Conservation (phyloP, 2,329 filamentous ascomycete genomes). For the Beauveria australis region DNA sequence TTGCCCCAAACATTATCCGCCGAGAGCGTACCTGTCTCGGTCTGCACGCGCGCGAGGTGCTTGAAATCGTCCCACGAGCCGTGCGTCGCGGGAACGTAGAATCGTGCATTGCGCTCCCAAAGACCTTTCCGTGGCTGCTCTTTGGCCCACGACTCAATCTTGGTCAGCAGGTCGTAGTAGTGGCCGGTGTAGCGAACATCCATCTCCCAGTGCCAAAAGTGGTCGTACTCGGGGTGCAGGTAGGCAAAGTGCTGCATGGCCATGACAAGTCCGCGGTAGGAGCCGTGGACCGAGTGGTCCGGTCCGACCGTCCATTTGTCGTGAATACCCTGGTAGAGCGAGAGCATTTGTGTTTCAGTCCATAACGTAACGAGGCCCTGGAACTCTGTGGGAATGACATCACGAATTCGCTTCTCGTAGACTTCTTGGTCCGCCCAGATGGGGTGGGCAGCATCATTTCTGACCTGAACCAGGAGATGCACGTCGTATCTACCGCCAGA, state of each 20-base stretch:
- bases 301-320: constrained; percentile 61
- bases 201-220: constrained; percentile 95
- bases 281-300: constrained; percentile 75
- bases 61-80: constrained; percentile 74
- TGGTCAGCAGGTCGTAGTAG: constrained; percentile 67
- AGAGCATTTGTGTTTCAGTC: constrained; percentile 88
- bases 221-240: constrained; percentile 80
- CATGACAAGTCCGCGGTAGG: constrained; percentile 90
- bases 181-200: constrained; percentile 85
- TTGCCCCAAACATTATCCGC: constrained; percentile 61
- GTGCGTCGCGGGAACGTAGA: constrained; percentile 69
- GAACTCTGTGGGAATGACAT: constrained; percentile 75
- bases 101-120: constrained; percentile 72
- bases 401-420: constrained; percentile 59
- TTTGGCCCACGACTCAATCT: constrained; percentile 60
- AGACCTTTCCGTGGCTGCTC: constrained; percentile 70
- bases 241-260: constrained; percentile 90
- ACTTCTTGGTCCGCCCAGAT: constrained; percentile 68
- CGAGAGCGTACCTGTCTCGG: constrained; percentile 58
- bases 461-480: constrained; percentile 77
- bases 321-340: constrained; percentile 80
- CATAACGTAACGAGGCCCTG: constrained; percentile 81
- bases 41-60: constrained; percentile 64
- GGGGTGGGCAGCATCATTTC: constrained; percentile 62
- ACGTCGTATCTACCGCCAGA: constrained; percentile 83